Evolutionary conservation across 179 eudicot species (phyloP).

Genomic region (Drosera spatulata): DNA sequence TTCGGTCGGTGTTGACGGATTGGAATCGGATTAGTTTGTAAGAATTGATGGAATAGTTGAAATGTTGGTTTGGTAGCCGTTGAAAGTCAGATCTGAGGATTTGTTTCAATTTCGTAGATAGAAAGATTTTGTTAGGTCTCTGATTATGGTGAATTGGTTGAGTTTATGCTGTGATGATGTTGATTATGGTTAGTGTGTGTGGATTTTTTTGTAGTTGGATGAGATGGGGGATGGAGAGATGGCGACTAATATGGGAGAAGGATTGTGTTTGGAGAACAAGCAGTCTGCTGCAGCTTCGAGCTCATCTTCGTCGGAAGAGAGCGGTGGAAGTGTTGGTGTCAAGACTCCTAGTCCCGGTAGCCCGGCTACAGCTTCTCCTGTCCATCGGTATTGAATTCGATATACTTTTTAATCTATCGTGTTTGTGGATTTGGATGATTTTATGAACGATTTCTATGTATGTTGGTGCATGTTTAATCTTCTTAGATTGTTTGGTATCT

Average conservation of each 20-base stretch:
- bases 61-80: no score
- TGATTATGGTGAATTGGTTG: not conserved
- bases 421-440: not conserved
- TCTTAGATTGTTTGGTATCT: not conserved
- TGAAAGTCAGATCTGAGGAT: not conserved
- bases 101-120: not conserved
- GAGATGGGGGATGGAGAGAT: conserved; percentile 51
- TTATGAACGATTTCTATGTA: not conserved
- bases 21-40: no score
- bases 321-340: conserved; percentile 37
- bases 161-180: not conserved
- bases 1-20: no score
- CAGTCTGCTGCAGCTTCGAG: conserved; percentile 65
- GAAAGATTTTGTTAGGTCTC: not conserved
- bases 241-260: conserved; percentile 20
- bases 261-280: conserved; percentile 63
- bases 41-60: no score
- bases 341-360: conserved; percentile 64
- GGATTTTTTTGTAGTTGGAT: conserved; percentile 12
- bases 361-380: conserved; percentile 49
- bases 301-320: conserved; percentile 66
- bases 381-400: conserved; percentile 43
- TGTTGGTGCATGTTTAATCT: not conserved
- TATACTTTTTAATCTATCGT: not conserved
- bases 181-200: conserved; percentile 15